Evolutionary conservation across 768 basidiomycete genomes (phyloP).

Genomic region (Boletus rufocinnamomeus): DNA sequence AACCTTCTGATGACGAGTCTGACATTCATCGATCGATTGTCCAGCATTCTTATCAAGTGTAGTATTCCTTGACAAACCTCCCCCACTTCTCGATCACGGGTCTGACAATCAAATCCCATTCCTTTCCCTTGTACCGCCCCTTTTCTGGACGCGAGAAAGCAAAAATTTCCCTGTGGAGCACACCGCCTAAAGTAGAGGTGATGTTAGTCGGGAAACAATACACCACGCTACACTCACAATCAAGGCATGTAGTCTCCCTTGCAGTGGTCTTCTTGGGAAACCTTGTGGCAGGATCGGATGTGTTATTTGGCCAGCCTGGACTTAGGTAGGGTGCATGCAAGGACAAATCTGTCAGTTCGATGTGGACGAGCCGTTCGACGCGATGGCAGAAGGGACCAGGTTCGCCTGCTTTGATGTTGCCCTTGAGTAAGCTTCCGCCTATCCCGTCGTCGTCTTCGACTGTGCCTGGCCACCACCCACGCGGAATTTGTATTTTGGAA

Average conservation of each 20-base stretch:
- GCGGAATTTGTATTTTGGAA: constrained; percentile 70
- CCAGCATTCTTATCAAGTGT: constrained; percentile 21
- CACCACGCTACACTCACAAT: constrained; percentile 41
- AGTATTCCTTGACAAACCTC: constrained; percentile 48
- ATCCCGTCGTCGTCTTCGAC: constrained; percentile 42
- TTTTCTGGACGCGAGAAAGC: constrained; percentile 57
- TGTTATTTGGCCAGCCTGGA: constrained; percentile 45
- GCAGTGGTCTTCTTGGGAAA: constrained; percentile 18
- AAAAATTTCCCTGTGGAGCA: constrained; percentile 77
- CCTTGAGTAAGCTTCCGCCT: constrained; percentile 57
- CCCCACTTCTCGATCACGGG: constrained; percentile 83
- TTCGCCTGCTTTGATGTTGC: constrained; percentile 60
- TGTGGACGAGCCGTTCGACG: constrained; percentile 75
- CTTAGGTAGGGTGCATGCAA: constrained; percentile 61
- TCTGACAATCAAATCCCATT: constrained; percentile 74
- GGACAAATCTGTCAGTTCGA: constrained; percentile 74
- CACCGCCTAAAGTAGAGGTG: constrained; percentile 45
- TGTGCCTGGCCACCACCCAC: constrained; percentile 72
- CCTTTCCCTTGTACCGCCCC: constrained; percentile 60
- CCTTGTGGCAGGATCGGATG: constrained; percentile 24
- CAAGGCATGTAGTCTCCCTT: constrained; percentile 38
- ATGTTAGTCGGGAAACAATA: constrained; percentile 7
- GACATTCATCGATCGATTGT: not conserved
- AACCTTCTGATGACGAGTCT: not conserved
- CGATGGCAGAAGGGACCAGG: constrained; percentile 71